A percentile compares a stretch with the other conserved stretches of the same genome.
Conservation (phyloP, 208 protist species). For the Leishmania tarentolae region DNA sequence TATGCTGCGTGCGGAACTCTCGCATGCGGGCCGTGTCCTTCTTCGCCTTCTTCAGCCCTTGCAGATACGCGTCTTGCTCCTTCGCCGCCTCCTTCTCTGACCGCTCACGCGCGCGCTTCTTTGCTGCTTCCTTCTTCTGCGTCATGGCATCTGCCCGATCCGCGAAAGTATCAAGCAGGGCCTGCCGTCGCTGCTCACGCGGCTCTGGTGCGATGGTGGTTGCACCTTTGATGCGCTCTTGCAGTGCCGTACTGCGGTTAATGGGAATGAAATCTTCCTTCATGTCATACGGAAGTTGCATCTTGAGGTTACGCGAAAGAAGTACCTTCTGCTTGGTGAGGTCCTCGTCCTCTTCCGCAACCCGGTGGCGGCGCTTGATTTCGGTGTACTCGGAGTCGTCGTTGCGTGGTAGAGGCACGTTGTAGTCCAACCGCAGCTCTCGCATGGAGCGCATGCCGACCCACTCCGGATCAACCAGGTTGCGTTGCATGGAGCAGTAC, state of each 20-base stretch:
- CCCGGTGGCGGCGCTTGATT: slow-evolving; percentile 82
- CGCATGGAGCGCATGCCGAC: slow-evolving; percentile 87
- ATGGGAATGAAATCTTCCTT: slow-evolving; percentile 92
- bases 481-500: slow-evolving; percentile 97
- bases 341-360: slow-evolving; percentile 57
- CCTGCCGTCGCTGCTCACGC: slow-evolving; percentile 81
- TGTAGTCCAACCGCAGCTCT: slow-evolving; percentile 80
- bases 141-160: slow-evolving; percentile 77
- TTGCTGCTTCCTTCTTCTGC: slow-evolving; percentile 73
- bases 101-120: slow-evolving; percentile 70
- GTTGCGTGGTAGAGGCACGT: slow-evolving; percentile 51
- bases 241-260: slow-evolving; percentile 50
- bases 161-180: slow-evolving; percentile 73
- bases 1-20: slow-evolving; percentile 92
- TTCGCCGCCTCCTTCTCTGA: slow-evolving; percentile 50
- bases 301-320: slow-evolving; percentile 79
- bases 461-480: slow-evolving; percentile 89
- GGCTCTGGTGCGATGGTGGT: slow-evolving; percentile 77
- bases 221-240: slow-evolving; percentile 73
- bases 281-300: slow-evolving; percentile 89
- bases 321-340: slow-evolving; percentile 49
- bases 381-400: slow-evolving; percentile 83
- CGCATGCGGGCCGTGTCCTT: slow-evolving; percentile 88
- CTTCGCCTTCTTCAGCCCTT: slow-evolving; percentile 91
- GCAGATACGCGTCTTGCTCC: slow-evolving; percentile 79